Conservation (phyloP, 306 rosid species). For the Astragalus glycyphyllos region DNA sequence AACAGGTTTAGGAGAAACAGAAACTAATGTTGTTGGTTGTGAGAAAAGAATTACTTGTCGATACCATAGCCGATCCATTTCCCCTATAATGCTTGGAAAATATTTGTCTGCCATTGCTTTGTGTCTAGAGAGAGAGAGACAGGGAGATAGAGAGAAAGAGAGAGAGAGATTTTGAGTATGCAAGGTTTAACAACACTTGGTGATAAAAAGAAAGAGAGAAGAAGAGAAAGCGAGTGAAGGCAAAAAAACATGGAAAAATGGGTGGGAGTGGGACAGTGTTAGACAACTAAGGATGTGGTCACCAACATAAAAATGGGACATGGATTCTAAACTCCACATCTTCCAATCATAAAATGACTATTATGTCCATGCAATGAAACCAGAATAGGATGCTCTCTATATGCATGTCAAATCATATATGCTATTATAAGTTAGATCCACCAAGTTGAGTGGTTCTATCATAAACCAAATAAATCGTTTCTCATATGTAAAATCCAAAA, state of each 20-base stretch:
- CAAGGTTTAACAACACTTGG: conserved; percentile 25
- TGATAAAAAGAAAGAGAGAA: conserved; percentile 30
- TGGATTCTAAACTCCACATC: conserved; percentile 48
- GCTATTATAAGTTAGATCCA: conserved; percentile 39
- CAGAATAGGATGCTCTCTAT: conserved; percentile 37
- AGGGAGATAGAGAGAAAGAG: background rate
- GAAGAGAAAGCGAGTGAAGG: conserved; percentile 43
- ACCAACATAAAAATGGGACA: conserved; percentile 36
- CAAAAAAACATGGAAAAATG: conserved; percentile 40
- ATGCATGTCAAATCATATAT: conserved; percentile 37
- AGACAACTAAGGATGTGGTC: conserved; percentile 55
- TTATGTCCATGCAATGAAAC: conserved; percentile 21
- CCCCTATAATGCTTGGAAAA: conserved; percentile 49
- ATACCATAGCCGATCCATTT: conserved; percentile 88
- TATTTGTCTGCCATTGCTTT: conserved; percentile 56
- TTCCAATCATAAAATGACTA: conserved; percentile 41
- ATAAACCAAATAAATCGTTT: conserved; percentile 22
- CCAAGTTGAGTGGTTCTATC: conserved; percentile 31
- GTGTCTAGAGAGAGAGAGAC: background rate
- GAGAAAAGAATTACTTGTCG: conserved; percentile 69
- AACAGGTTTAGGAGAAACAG: conserved; percentile 28
- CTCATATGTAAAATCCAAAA: conserved; percentile 23
- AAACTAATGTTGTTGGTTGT: conserved; percentile 49
- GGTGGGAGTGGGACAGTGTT: conserved; percentile 46
- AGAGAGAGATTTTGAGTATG: conserved; percentile 35